Conservation (phyloP, 192 early-diverging fungal species). For the Coemansia sp. region DNA sequence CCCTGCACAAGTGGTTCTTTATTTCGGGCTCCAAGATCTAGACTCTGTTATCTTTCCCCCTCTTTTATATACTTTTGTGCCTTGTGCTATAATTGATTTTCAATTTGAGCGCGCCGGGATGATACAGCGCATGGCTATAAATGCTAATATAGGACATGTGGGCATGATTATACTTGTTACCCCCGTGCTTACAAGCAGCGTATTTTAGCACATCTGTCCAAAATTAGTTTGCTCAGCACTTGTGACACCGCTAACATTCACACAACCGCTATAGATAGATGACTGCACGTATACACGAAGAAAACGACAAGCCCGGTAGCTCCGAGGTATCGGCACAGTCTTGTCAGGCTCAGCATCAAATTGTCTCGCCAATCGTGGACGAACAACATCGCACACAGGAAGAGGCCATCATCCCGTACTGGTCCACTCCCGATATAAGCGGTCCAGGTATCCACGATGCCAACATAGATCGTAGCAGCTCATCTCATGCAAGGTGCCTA, state of each 20-base stretch:
- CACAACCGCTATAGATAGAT: background rate
- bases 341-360: background rate
- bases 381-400: background rate
- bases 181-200: background rate
- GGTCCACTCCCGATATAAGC: conserved; percentile 1
- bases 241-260: background rate
- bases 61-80: too few species aligned
- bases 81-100: too few species aligned
- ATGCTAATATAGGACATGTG: background rate
- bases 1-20: conserved; percentile 99
- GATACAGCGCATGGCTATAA: background rate
- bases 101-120: too few species aligned
- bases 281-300: background rate
- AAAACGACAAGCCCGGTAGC: background rate
- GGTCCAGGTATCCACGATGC: background rate
- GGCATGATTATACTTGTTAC: background rate
- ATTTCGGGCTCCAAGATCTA: conserved; percentile 74
- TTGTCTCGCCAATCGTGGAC: background rate
- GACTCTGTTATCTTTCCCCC: background rate
- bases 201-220: background rate
- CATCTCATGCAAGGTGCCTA: background rate
- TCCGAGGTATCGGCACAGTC: too few species aligned
- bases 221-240: background rate
- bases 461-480: background rate
- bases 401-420: background rate